Base-by-base conservation (phyloP, 805 yeast species). In the Torulaspora franciscae region DNA sequence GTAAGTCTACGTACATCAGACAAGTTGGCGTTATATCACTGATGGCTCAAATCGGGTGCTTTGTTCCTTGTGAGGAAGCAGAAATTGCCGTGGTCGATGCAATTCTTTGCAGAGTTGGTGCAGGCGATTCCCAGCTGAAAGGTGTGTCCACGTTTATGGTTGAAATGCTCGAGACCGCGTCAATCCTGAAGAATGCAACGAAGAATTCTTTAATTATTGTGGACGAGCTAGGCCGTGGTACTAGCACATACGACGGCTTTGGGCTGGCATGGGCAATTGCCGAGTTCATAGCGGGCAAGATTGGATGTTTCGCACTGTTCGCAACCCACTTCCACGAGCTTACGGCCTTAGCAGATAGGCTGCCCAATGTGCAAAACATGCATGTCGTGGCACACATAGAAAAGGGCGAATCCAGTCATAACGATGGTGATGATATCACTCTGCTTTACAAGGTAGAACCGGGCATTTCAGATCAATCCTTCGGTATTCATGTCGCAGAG, bases 321-420 rank as follows among this genome's bases (percentile, higher is more conserved):
- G 98, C 99, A 0, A 93, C 99, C 0, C 99, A 93, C 71, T 93
- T 93, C 74, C 98, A 93, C 65, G 99, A 93, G 64, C 73, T 93
- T 48, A 93, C 98, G 1, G 82, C 83, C 27, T 70, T 93, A 40
- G 73, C 95, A 0, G 81, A 80, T 14, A 74, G 74, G 51, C 68
- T 79, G 33, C 61, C 72, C 9, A 77, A 80, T 3, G 96, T 91
- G 1, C 74, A 77, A 40, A 93, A 93, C 64, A 69, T 88, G 56
- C 96, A 93, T 57, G 99, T 93, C 37, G 93, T 87, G 8, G 98
- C 98, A 0, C 95, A 88, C 56, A 82, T 89, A 32, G 87, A 81
- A 42, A 73, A 75, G 32, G 67, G 62, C 25, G 59, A 55, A 4
- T 47, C 52, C 6, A 56, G 54, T 37, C 51, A 61, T 41, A 49